Conservation (phyloP, 73 alveolate genomes). For the Diophrys sp. region DNA sequence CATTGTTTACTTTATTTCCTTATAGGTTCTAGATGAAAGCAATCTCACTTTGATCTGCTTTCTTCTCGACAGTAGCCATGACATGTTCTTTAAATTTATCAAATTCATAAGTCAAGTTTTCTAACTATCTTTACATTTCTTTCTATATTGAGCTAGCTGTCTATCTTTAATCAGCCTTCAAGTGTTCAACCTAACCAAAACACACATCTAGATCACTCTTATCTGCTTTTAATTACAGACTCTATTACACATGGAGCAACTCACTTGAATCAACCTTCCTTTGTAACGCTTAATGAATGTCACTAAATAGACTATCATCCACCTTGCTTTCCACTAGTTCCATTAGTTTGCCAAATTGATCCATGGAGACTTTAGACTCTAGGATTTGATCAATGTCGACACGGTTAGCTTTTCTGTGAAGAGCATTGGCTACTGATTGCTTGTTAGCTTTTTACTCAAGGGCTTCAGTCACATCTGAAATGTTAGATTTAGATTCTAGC, state of each 20-base stretch:
- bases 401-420: slow-evolving; percentile 87
- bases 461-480: slow-evolving; percentile 78
- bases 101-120: slow-evolving; percentile 6
- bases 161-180: background rate
- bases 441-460: slow-evolving; percentile 83
- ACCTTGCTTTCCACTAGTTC: slow-evolving; percentile 40
- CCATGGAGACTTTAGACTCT: slow-evolving; percentile 63
- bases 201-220: background rate
- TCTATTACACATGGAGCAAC: slow-evolving; percentile 1
- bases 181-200: background rate
- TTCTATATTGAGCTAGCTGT: background rate
- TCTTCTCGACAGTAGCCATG: slow-evolving; percentile 29
- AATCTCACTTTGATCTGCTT: slow-evolving; percentile 35
- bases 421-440: slow-evolving; percentile 84
- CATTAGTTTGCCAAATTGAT: slow-evolving; percentile 40
- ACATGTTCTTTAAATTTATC: slow-evolving; percentile 22
- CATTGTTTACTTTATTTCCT: background rate
- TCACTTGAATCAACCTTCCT: slow-evolving; percentile 58
- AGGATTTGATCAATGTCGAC: slow-evolving; percentile 74
- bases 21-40: slow-evolving; percentile 9
- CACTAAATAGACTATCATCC: slow-evolving; percentile 22
- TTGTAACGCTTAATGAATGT: slow-evolving; percentile 32
- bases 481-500: slow-evolving; percentile 74
- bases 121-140: background rate
- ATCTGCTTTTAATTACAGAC: background rate